Conservation (phyloP, 2,329 filamentous ascomycete genomes). For the Cordyceps farinosa region DNA sequence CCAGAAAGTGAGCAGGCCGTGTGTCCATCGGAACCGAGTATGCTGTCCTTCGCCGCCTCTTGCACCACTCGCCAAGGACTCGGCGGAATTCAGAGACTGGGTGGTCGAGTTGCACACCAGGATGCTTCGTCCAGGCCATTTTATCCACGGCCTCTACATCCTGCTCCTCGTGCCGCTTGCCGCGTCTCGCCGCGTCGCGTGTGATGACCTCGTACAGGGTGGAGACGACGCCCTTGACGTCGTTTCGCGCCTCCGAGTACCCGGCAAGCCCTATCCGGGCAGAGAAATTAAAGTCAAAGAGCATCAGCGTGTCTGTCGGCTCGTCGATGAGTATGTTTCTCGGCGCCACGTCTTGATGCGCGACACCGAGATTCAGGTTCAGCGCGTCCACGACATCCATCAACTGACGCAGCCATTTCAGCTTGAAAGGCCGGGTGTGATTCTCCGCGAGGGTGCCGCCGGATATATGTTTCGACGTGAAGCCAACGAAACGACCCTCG, state of each 20-base stretch:
- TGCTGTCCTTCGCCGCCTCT: constrained; percentile 17
- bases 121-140: constrained; percentile 31
- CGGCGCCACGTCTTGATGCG: constrained; percentile 37
- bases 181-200: constrained; percentile 24
- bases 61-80: constrained; percentile 27
- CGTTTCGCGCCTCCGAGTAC: constrained; percentile 24
- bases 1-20: constrained; percentile 23
- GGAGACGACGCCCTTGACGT: constrained; percentile 34
- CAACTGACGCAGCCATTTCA: constrained; percentile 36
- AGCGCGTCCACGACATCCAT: constrained; percentile 34
- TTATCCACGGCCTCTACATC: constrained; percentile 22
- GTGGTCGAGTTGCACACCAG: constrained; percentile 31
- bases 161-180: constrained; percentile 26
- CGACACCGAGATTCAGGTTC: constrained; percentile 35
- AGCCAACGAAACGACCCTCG: constrained; percentile 33
- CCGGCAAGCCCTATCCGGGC: constrained; percentile 22
- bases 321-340: constrained; percentile 36
- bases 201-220: constrained; percentile 37
- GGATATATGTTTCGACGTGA: constrained; percentile 34
- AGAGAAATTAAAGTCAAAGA: constrained; percentile 37
- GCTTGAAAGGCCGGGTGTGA: constrained; percentile 30
- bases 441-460: constrained; percentile 33
- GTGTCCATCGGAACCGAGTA: constrained; percentile 18
- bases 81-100: constrained; percentile 28
- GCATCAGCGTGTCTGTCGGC: constrained; percentile 30